A percentile compares a stretch with the other conserved stretches of the same genome.
Conservation (phyloP, 345 rosid genomes). For the Eucalyptus fibrosa region DNA sequence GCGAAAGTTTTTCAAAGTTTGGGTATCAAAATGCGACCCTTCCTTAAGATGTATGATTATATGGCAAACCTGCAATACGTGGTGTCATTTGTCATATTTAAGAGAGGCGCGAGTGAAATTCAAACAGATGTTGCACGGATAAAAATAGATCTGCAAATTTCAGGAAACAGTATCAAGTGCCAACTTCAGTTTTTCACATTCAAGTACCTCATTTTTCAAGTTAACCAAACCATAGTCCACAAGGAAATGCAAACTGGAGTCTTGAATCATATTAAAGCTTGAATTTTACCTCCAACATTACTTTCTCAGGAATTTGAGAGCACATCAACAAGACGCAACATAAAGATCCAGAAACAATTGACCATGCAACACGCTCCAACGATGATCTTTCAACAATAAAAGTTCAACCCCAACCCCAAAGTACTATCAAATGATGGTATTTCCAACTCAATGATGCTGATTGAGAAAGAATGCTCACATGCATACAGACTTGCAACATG, state of each 20-base stretch:
- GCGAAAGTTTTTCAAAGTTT: slow-evolving; percentile 54
- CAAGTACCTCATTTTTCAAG: background rate
- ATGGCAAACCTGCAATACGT: slow-evolving; percentile 81
- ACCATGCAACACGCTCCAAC: background rate
- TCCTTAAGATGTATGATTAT: slow-evolving; percentile 50
- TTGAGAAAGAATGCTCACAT: background rate
- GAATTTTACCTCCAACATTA: background rate
- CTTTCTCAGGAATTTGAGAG: background rate
- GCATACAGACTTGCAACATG: background rate
- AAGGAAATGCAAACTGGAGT: background rate
- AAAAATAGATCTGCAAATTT: background rate
- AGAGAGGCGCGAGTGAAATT: background rate
- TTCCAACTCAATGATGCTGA: background rate
- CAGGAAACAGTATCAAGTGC: background rate
- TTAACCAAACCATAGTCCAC: background rate
- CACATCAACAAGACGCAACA: background rate
- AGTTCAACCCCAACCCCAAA: background rate
- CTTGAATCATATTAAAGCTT: background rate
- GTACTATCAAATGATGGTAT: background rate
- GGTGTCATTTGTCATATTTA: background rate
- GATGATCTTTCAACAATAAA: background rate
- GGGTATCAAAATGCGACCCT: slow-evolving; percentile 55
- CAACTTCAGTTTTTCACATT: background rate
- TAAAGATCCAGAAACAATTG: background rate
- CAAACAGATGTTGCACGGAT: background rate